Evolutionary conservation across 2,329 filamentous ascomycete species (phyloP), one percentile per base, ranked within the genome.

Genomic region (Lachnellula willkommii): DNA sequence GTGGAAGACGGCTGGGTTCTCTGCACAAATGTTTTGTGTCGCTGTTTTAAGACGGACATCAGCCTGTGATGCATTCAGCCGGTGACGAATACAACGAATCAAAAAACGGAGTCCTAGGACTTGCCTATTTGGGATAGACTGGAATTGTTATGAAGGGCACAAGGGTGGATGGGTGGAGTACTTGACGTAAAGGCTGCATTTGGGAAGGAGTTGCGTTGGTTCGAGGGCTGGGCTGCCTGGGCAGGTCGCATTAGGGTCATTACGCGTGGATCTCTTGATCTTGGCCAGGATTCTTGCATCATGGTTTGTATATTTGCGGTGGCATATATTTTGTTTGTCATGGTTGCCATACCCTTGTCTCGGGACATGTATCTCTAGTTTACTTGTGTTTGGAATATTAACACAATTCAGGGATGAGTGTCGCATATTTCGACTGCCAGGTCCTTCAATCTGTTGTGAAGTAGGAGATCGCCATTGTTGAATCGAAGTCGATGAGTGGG

Each of bases 21-120:
- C 11, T 5, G 26, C 26, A 47, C 6, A n/a, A 37, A 24, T 9
- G 1, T 20, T 46, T 20, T 17, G 24, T 26, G 40, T 15, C 17
- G 32, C 46, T 6, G 24, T 43, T 54, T 42, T 40, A 53, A 54
- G 35, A 28, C 12, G 9, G 36, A 15, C 1, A 43, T 49, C 49
- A 54, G 46, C 52, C 52, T 54, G 52, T 54, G 52, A 54, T 48
- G n/a, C 35, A 54, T 49, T 54, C 45, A 48, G 5, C 52, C 52
- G 52, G 22, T 28, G n/a, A 54, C 52, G 45, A 49, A 15, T 32
- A 39, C 14, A 36, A 42, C 14, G 35, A 26, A 14, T 40, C 20
- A 46, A 22, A 47, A 20, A 48, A 17, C n/a, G n/a, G 28, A 15
- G 39, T 26, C 26, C 39, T 40, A 9, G 40, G 48, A 55, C 48